Evolutionary conservation across 1,284 basidiomycete species (phyloP).

Genomic region (Moesziomyces globuligerus): DNA sequence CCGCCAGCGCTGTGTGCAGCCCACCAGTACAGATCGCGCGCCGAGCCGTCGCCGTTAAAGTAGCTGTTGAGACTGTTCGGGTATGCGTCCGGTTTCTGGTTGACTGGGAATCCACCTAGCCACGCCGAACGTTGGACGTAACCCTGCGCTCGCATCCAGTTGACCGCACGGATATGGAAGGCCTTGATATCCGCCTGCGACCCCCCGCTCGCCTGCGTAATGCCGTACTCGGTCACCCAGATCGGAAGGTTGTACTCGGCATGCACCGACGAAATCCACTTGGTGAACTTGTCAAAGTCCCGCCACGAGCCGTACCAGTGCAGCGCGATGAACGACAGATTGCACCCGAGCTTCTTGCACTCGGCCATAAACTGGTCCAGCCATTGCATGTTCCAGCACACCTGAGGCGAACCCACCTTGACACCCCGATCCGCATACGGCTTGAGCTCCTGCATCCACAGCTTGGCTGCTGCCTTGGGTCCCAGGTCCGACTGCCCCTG

Average conservation of each 20-base stretch:
- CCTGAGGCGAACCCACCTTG: conserved; percentile 58
- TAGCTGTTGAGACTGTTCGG: conserved; percentile 55
- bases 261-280: conserved; percentile 52
- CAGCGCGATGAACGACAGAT: conserved; percentile 59
- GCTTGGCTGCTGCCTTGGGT: conserved; percentile 49
- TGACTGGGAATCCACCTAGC: conserved; percentile 58
- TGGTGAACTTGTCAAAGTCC: conserved; percentile 55
- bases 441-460: conserved; percentile 58
- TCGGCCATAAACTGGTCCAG: conserved; percentile 53
- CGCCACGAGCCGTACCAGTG: conserved; percentile 64
- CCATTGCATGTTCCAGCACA: conserved; percentile 64
- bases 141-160: conserved; percentile 44
- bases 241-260: conserved; percentile 39
- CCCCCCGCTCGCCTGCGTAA: conserved; percentile 46
- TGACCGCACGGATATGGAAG: conserved; percentile 49
- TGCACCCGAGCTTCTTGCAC: conserved; percentile 51
- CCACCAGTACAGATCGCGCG: conserved; percentile 35
- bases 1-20: conserved; percentile 11
- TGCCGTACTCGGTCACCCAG: conserved; percentile 66
- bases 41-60: conserved; percentile 49
- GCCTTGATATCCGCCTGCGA: conserved; percentile 40
- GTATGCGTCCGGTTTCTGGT: conserved; percentile 57
- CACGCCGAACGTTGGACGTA: conserved; percentile 61
- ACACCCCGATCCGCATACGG: conserved; percentile 58
- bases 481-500: conserved; percentile 50